phyloP scores from a whole-genome alignment of 352 stramenopile genomes.

The Phytophthora fragariae region DNA sequence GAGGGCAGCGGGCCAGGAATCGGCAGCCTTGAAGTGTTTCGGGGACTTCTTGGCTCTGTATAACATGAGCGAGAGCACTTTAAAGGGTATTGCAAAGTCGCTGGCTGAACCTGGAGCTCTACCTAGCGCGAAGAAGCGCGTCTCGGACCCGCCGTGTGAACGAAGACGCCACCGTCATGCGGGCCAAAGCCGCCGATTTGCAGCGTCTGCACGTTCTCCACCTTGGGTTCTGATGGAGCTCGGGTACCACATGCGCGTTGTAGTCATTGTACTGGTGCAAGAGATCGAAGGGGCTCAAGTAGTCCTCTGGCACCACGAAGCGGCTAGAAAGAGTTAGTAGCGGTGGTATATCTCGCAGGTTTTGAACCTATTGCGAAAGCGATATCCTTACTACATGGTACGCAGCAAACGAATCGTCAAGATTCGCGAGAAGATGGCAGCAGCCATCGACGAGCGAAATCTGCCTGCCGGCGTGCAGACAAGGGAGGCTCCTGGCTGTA shows the following conservation, averaged over 20 bases:
- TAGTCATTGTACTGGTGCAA: too few relatives aligned
- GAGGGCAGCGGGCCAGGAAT: background rate
- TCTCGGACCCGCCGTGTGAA: too few relatives aligned
- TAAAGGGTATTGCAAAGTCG: background rate
- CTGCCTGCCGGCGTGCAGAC: slow-evolving; percentile 24
- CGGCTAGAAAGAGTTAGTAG: slow-evolving; percentile 14
- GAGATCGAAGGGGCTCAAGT: too few relatives aligned
- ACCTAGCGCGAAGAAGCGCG: background rate
- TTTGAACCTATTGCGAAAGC: slow-evolving; percentile 15
- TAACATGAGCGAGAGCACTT: background rate
- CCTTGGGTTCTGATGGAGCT: too few relatives aligned
- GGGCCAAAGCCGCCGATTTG: too few relatives aligned
- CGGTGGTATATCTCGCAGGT: slow-evolving; percentile 25
- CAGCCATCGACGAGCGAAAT: slow-evolving; percentile 37
- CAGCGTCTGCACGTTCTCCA: too few relatives aligned
- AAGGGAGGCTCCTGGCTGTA: slow-evolving; percentile 16
- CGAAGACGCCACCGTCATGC: too few relatives aligned
- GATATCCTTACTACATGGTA: slow-evolving; percentile 2
- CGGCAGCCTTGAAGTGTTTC: background rate
- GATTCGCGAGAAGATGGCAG: slow-evolving; percentile 36
- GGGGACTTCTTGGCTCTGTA: background rate
- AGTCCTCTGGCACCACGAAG: too few relatives aligned
- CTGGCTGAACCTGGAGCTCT: background rate
- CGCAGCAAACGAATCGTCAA: slow-evolving; percentile 20
- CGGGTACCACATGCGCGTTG: too few relatives aligned